A percentile compares a stretch with the other conserved stretches of the same genome.
phyloP scores from a whole-genome alignment of 805 yeast genomes.

The Torulaspora franciscae region DNA sequence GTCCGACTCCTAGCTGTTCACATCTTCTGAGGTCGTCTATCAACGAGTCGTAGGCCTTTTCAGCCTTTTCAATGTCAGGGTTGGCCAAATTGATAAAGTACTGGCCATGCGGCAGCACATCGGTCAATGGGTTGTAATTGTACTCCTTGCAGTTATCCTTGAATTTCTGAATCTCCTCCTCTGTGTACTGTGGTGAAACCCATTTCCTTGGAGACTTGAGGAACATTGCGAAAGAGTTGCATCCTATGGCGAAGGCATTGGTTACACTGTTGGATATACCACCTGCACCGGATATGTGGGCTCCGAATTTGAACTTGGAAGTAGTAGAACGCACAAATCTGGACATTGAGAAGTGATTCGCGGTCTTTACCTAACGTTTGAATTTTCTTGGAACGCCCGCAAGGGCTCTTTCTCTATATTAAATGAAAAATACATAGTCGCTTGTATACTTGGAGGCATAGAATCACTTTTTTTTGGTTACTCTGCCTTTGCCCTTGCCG shows the following conservation, averaged over 20 bases:
- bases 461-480: conserved; percentile 22
- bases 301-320: conserved; percentile 65
- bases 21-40: conserved; percentile 84
- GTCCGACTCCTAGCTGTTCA: conserved; percentile 76
- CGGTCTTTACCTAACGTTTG: background rate
- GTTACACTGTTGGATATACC: conserved; percentile 68
- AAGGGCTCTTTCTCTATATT: background rate
- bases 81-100: conserved; percentile 90
- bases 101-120: conserved; percentile 90
- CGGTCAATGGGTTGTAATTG: conserved; percentile 69
- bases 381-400: background rate
- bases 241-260: conserved; percentile 51
- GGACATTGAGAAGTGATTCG: conserved; percentile 15
- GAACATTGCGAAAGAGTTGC: conserved; percentile 83
- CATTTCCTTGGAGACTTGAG: conserved; percentile 86
- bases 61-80: conserved; percentile 76
- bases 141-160: conserved; percentile 53
- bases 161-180: conserved; percentile 65
- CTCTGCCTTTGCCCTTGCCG: conserved; percentile 21
- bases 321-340: conserved; percentile 42
- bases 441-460: background rate
- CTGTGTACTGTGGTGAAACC: conserved; percentile 73
- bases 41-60: conserved; percentile 69
- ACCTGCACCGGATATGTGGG: conserved; percentile 81
- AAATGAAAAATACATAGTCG: background rate